These are phyloP conservation scores for Pisolithus thermaeus DNA, from an alignment of 1,284 basidiomycete genomes.

Conservation along the genomic window DNA sequence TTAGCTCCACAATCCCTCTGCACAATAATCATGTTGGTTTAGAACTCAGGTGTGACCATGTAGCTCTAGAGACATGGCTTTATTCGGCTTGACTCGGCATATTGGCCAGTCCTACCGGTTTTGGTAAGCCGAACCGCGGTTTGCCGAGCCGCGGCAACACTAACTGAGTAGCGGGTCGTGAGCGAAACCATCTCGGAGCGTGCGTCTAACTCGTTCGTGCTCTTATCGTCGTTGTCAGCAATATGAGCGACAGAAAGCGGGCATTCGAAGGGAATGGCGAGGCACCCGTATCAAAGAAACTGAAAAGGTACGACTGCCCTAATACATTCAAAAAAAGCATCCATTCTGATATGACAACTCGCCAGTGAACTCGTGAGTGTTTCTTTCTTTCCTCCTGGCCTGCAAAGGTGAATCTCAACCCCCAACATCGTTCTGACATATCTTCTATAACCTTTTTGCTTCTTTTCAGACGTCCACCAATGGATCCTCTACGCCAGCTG, in stretches of 20 bases:
- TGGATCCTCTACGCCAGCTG: slow-evolving; percentile 37
- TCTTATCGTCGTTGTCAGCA: too few species aligned
- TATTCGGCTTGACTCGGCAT: too few species aligned
- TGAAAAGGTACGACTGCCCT: slow-evolving; percentile 52
- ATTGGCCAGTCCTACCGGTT: too few species aligned
- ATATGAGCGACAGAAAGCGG: slow-evolving; percentile 49
- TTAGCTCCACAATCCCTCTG: too few species aligned
- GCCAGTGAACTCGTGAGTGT: slow-evolving; percentile 65
- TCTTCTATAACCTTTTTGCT: slow-evolving; percentile 62
- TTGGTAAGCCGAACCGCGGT: too few species aligned
- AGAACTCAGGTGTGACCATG: too few species aligned
- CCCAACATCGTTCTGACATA: slow-evolving; percentile 47
- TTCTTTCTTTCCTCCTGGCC: slow-evolving; percentile 25
- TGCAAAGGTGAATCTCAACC: slow-evolving; percentile 66
- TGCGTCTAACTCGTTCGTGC: too few species aligned
- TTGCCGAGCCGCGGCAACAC: too few species aligned
- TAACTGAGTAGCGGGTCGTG: too few species aligned
- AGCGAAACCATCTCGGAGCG: too few species aligned
- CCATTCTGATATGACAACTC: slow-evolving; percentile 15
- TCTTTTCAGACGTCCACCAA: slow-evolving; percentile 47
- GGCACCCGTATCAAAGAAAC: slow-evolving; percentile 50
- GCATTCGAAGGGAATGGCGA: slow-evolving; percentile 48
- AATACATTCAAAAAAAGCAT: neutral
- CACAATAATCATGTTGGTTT: too few species aligned
- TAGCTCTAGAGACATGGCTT: too few species aligned